Percentiles rank a stretch among this genome's conserved stretches.
phyloP scores from a whole-genome alignment of 805 yeast genomes.

The Pichia kluyveri region DNA sequence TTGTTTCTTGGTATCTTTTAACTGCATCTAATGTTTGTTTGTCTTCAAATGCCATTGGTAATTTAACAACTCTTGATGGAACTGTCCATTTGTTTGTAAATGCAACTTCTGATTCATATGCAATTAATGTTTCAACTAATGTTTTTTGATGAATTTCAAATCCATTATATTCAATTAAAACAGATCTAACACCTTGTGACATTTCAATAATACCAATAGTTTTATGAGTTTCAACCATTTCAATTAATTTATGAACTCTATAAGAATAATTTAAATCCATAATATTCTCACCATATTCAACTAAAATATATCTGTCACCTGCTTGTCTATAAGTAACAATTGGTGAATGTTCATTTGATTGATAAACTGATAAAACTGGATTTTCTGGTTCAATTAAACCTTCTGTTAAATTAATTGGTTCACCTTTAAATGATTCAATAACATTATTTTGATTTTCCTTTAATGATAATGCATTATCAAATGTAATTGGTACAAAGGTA shows the following conservation, averaged over 20 bases:
- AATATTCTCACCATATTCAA: conserved; percentile 85
- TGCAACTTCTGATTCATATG: conserved; percentile 68
- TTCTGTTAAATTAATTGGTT: conserved; percentile 21
- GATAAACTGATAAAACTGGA: conserved; percentile 57
- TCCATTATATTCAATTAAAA: conserved; percentile 77
- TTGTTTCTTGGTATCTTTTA: conserved; percentile 84
- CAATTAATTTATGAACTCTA: conserved; percentile 76
- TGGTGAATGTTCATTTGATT: conserved; percentile 46
- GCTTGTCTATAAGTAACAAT: conserved; percentile 87
- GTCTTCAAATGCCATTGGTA: conserved; percentile 98
- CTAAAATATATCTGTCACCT: conserved; percentile 87
- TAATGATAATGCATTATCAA: conserved; percentile 57
- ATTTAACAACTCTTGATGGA: conserved; percentile 67
- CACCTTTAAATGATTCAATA: conserved; percentile 38
- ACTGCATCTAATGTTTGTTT: conserved; percentile 83
- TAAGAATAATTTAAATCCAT: conserved; percentile 82
- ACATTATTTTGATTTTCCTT: conserved; percentile 51
- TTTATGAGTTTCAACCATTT: conserved; percentile 52
- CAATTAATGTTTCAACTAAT: conserved; percentile 54
- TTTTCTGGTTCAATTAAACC: conserved; percentile 41
- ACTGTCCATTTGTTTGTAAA: conserved; percentile 79
- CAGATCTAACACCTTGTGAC: conserved; percentile 97
- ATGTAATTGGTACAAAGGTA: conserved; percentile 69
- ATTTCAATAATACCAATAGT: conserved; percentile 84
- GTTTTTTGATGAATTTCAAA: conserved; percentile 48